These are phyloP conservation scores for Fomitopsis pulvina DNA, from an alignment of 768 basidiomycete genomes.

Conservation along the genomic window DNA sequence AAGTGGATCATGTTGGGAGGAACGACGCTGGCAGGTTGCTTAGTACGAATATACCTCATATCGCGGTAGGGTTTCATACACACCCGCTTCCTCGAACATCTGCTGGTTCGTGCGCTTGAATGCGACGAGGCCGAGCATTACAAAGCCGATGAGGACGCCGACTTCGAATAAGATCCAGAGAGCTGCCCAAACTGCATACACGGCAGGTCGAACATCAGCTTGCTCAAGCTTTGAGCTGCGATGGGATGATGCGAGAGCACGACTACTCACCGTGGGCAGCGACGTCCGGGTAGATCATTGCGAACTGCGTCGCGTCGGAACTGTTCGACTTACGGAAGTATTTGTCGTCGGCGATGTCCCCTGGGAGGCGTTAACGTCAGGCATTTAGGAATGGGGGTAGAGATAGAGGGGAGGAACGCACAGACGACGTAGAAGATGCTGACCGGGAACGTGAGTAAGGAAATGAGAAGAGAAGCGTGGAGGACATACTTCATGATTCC, in stretches of 20 bases:
- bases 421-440: constrained; percentile 87
- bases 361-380: constrained; percentile 29
- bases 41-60: not conserved
- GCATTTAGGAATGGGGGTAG: not conserved
- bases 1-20: constrained; percentile 53
- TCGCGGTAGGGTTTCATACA: constrained; percentile 14
- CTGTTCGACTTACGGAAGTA: constrained; percentile 94
- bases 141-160: constrained; percentile 67
- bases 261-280: constrained; percentile 59
- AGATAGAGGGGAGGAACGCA: constrained; percentile 29
- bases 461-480: not conserved
- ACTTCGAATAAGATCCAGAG: constrained; percentile 82
- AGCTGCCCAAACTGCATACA: constrained; percentile 66
- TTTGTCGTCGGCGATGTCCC: constrained; percentile 92
- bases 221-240: constrained; percentile 2
- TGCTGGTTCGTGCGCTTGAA: constrained; percentile 68
- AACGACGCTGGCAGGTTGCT: constrained; percentile 60
- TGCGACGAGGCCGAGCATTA: constrained; percentile 71
- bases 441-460: constrained; percentile 7
- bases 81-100: constrained; percentile 73
- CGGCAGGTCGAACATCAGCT: not conserved
- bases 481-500: constrained; percentile 80
- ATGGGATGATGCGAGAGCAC: not conserved
- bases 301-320: constrained; percentile 88
- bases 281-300: constrained; percentile 63